A percentile compares a stretch with the other conserved stretches of the same genome.
Conservation (phyloP, 2,329 filamentous ascomycete genomes). For the Beauveria scarabaeidicola region DNA sequence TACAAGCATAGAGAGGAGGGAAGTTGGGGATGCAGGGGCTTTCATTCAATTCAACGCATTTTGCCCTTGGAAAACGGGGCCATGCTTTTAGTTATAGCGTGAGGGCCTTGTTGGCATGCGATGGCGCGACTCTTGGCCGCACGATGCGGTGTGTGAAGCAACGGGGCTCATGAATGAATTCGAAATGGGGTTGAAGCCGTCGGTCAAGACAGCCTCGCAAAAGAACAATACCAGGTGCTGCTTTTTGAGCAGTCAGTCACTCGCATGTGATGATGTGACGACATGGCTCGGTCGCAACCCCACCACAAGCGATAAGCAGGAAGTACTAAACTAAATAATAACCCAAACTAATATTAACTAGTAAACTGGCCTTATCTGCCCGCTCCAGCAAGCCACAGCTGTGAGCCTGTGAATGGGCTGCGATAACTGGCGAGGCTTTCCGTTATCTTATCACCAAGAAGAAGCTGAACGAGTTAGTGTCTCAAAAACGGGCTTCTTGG, state of each 20-base stretch:
- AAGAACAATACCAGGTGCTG: too few relatives aligned
- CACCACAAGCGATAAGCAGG: background rate
- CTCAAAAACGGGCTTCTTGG: background rate
- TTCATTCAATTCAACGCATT: background rate
- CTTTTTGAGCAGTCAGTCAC: too few relatives aligned
- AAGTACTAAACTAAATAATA: too few relatives aligned
- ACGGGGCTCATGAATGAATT: too few relatives aligned
- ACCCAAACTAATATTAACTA: background rate
- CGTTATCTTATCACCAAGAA: conserved; percentile 9
- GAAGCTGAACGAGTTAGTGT: background rate
- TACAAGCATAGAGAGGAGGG: background rate
- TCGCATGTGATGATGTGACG: background rate
- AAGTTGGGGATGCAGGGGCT: background rate
- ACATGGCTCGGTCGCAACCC: background rate
- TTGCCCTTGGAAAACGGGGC: background rate
- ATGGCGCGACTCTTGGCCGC: background rate
- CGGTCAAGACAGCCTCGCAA: too few relatives aligned
- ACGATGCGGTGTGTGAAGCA: background rate
- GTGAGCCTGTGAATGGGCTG: conserved; percentile 7
- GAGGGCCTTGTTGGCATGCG: conserved; percentile 3
- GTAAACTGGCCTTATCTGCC: conserved; percentile 2
- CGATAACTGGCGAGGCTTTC: background rate
- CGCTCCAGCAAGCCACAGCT: background rate
- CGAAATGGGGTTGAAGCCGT: too few relatives aligned
- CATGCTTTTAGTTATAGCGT: background rate